Conservation (phyloP, 805 yeast species). For the Spencermartinsiella europaea region DNA sequence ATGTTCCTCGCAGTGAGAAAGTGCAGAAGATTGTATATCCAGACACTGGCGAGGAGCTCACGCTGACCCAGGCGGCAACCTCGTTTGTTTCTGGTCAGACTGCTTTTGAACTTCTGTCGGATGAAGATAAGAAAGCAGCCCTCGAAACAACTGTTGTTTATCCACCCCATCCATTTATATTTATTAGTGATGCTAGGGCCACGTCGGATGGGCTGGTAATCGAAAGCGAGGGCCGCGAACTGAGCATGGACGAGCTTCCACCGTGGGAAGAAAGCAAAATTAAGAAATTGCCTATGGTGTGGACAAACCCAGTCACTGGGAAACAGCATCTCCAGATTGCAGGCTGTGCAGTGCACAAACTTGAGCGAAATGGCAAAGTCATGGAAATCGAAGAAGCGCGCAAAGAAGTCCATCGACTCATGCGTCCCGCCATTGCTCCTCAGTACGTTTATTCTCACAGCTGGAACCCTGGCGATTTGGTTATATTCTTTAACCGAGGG, state of each 20-base stretch:
- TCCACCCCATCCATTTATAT: constrained; percentile 91
- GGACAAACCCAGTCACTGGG: constrained; percentile 87
- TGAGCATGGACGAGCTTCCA: constrained; percentile 62
- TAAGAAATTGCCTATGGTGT: constrained; percentile 76
- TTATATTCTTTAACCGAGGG: constrained; percentile 81
- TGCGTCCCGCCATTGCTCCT: constrained; percentile 84
- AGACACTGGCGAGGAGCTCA: constrained; percentile 57
- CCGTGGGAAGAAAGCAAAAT: constrained; percentile 77
- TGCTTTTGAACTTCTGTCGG: constrained; percentile 62
- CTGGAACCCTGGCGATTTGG: constrained; percentile 81
- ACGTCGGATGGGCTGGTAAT: constrained; percentile 84
- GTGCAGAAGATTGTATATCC: constrained; percentile 57
- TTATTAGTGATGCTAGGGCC: constrained; percentile 73
- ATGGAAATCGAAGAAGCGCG: constrained; percentile 71
- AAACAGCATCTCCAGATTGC: constrained; percentile 82
- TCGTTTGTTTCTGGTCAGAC: constrained; percentile 82
- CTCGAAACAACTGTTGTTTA: constrained; percentile 75
- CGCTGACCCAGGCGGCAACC: constrained; percentile 79
- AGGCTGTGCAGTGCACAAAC: constrained; percentile 75
- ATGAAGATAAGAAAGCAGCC: constrained; percentile 69
- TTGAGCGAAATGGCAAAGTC: constrained; percentile 54
- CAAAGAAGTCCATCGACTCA: constrained; percentile 59
- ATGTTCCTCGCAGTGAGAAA: constrained; percentile 66
- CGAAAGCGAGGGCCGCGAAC: constrained; percentile 74
- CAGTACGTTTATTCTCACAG: constrained; percentile 69